These are phyloP conservation scores for Mucor plumbeus DNA, from an alignment of 371 early-diverging fungal genomes.

Conservation along the genomic window DNA sequence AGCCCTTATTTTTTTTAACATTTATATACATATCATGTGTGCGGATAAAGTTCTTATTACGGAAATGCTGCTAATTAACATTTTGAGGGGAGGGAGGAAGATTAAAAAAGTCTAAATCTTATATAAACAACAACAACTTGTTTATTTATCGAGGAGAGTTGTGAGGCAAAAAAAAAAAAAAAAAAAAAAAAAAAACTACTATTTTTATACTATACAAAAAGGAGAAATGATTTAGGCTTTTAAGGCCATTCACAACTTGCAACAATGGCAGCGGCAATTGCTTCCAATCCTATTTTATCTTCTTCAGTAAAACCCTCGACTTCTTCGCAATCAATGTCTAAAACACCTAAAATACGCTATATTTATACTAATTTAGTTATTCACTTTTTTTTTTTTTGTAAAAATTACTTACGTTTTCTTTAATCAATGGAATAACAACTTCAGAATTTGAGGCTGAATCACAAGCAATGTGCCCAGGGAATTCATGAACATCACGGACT, in stretches of 20 bases:
- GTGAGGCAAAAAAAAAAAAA: not conserved
- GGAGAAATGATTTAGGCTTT: not conserved
- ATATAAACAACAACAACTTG: not conserved
- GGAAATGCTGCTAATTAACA: slow-evolving; percentile 4
- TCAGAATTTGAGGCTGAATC: slow-evolving; percentile 89
- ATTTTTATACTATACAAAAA: not conserved
- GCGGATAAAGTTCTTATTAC: not conserved
- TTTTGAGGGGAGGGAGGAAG: not conserved
- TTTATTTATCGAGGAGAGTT: slow-evolving; percentile 2
- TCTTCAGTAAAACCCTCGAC: slow-evolving; percentile 77
- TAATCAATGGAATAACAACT: slow-evolving; percentile 85
- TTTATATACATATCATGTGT: not conserved
- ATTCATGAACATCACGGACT: slow-evolving; percentile 81
- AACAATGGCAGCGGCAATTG: slow-evolving; percentile 66
- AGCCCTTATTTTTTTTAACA: not conserved
- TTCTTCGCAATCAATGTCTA: slow-evolving; percentile 86
- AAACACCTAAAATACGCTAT: slow-evolving; percentile 75
- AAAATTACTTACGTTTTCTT: slow-evolving; percentile 49
- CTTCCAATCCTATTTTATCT: slow-evolving; percentile 76
- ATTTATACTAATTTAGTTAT: not conserved
- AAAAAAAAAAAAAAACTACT: not conserved
- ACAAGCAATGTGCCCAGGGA: slow-evolving; percentile 93
- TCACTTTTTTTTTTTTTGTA: not conserved
- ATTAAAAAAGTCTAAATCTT: not conserved
- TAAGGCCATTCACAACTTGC: slow-evolving; percentile 65